Conservation (phyloP, 176 grass and related monocot species). For the Musa itinerans region DNA sequence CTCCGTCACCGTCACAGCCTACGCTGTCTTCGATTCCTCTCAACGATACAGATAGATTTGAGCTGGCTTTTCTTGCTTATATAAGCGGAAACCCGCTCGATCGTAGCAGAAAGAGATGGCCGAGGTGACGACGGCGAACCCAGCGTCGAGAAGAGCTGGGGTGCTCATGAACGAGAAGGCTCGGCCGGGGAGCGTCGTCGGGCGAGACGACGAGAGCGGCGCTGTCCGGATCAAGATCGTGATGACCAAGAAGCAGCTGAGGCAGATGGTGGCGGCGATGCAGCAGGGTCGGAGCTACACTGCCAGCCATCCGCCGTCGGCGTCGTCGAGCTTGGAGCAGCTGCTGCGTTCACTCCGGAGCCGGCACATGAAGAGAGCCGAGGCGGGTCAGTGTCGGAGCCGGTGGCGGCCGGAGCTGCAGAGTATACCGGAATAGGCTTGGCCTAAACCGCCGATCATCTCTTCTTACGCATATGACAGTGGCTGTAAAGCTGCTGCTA, state of each 20-base stretch:
- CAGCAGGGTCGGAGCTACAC: background rate
- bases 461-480: no score
- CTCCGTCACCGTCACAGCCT: background rate
- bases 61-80: background rate
- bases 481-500: no score
- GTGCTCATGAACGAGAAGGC: no score
- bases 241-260: constrained; percentile 32
- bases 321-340: constrained; percentile 24
- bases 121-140: background rate
- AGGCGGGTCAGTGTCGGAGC: background rate
- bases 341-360: constrained; percentile 19
- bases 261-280: constrained; percentile 27
- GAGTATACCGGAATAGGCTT: constrained; percentile 32
- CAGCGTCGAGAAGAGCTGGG: no score
- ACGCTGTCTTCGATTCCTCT: background rate
- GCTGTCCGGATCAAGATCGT: constrained; percentile 27
- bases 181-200: no score
- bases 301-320: background rate
- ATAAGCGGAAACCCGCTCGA: background rate
- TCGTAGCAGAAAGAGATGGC: background rate
- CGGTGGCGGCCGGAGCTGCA: constrained; percentile 27
- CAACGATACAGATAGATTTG: background rate
- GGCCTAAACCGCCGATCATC: background rate
- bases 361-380: constrained; percentile 21
- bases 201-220: constrained; percentile 25